phyloP scores from a whole-genome alignment of 2,329 filamentous ascomycete genomes.

The Ophiocordyceps camponoti-rufipedis region DNA sequence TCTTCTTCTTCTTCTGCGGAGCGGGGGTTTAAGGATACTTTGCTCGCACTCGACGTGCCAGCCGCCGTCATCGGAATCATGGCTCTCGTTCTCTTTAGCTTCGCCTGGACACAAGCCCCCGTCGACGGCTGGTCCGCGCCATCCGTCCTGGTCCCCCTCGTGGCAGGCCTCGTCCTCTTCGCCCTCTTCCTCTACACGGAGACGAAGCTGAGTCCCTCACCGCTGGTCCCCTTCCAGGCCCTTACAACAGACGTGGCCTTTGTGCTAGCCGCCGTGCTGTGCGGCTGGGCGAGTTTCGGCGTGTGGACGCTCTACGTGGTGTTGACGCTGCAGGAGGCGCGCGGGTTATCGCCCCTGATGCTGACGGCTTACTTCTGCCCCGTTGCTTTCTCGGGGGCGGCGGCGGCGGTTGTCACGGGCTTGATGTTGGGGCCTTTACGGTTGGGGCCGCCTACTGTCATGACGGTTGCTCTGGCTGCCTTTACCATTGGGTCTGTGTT shows the following conservation, averaged over 20 bases:
- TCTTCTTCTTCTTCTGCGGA: background rate
- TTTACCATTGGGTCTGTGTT: slow-evolving; percentile 25
- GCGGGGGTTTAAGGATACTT: background rate
- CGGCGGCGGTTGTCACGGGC: slow-evolving; percentile 25
- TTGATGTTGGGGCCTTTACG: slow-evolving; percentile 19
- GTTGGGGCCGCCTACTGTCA: slow-evolving; percentile 18
- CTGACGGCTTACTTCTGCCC: slow-evolving; percentile 26
- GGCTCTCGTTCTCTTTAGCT: slow-evolving; percentile 42
- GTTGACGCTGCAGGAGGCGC: slow-evolving; percentile 27
- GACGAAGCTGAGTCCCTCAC: slow-evolving; percentile 22
- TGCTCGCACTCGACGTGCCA: slow-evolving; percentile 18
- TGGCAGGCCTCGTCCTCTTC: slow-evolving; percentile 36
- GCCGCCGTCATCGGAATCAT: slow-evolving; percentile 28
- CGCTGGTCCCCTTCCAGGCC: slow-evolving; percentile 36
- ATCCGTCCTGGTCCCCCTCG: slow-evolving; percentile 36
- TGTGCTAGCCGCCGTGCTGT: slow-evolving; percentile 34
- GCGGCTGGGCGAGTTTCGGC: slow-evolving; percentile 35
- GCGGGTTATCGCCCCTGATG: slow-evolving; percentile 21
- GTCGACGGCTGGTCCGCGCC: slow-evolving; percentile 37
- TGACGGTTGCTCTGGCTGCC: slow-evolving; percentile 23
- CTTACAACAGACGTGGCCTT: slow-evolving; percentile 30
- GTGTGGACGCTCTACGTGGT: slow-evolving; percentile 34
- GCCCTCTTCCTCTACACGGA: slow-evolving; percentile 39
- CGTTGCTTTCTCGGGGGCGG: slow-evolving; percentile 21
- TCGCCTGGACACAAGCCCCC: slow-evolving; percentile 48